A percentile compares a stretch with the other conserved stretches of the same genome.
Evolutionary conservation across 2,329 filamentous ascomycete genomes (phyloP).

Genomic region (Hymenoscyphus fructigenus): DNA sequence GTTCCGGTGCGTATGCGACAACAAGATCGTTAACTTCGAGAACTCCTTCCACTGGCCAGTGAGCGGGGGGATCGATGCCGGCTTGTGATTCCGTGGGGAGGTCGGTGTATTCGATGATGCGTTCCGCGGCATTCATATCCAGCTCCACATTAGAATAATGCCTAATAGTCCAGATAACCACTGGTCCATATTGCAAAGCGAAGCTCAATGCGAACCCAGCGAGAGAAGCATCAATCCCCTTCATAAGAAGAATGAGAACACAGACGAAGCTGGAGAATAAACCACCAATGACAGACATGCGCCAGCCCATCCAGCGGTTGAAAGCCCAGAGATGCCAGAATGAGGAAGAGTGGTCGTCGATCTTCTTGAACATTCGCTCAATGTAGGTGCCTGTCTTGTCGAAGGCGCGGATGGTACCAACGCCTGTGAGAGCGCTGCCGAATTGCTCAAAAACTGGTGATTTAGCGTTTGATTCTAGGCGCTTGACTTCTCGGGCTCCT

Average conservation of each 20-base stretch:
- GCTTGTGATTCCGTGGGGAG: slow-evolving; percentile 65
- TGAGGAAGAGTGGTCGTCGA: slow-evolving; percentile 67
- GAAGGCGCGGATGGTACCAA: slow-evolving; percentile 75
- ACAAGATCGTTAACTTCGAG: slow-evolving; percentile 73
- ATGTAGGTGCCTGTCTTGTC: slow-evolving; percentile 67
- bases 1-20: slow-evolving; percentile 68
- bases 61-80: slow-evolving; percentile 61
- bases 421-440: slow-evolving; percentile 67
- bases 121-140: slow-evolving; percentile 76
- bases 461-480: slow-evolving; percentile 74
- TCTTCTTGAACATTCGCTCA: slow-evolving; percentile 65
- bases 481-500: slow-evolving; percentile 73
- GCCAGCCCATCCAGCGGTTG: slow-evolving; percentile 75
- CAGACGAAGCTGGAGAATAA: slow-evolving; percentile 67
- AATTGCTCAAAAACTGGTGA: slow-evolving; percentile 81
- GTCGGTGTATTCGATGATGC: slow-evolving; percentile 72
- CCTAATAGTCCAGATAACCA: slow-evolving; percentile 65
- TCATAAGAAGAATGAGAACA: slow-evolving; percentile 60
- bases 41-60: slow-evolving; percentile 73
- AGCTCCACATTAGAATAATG: slow-evolving; percentile 71
- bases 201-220: slow-evolving; percentile 77
- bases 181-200: slow-evolving; percentile 64
- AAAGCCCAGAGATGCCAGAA: slow-evolving; percentile 70
- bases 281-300: slow-evolving; percentile 68
- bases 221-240: slow-evolving; percentile 64